phyloP scores from a whole-genome alignment of 2,329 filamentous ascomycete genomes.

The Phialophora macrospora region DNA sequence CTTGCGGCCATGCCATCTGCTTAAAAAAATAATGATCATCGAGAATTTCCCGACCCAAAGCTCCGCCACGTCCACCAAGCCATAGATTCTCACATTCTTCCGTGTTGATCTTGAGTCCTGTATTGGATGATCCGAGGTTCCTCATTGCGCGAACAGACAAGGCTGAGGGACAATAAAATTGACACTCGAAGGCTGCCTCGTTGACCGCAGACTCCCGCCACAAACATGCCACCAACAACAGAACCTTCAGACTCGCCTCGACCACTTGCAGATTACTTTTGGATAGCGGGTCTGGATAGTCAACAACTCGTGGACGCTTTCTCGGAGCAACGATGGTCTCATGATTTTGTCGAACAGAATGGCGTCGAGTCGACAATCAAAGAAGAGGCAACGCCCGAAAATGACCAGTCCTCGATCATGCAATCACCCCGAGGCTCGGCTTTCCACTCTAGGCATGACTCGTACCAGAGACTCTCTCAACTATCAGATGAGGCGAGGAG shows the following conservation, averaged over 20 bases:
- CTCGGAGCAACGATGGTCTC: conserved; percentile 32
- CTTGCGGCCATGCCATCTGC: neutral
- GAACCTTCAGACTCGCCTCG: conserved; percentile 46
- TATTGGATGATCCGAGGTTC: neutral
- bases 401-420: conserved; percentile 47
- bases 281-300: conserved; percentile 61
- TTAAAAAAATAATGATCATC: neutral
- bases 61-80: conserved; percentile 6
- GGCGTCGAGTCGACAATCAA: conserved; percentile 56
- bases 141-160: neutral
- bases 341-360: conserved; percentile 47
- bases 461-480: conserved; percentile 47
- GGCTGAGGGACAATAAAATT: neutral
- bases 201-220: neutral
- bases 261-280: conserved; percentile 70
- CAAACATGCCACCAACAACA: conserved; percentile 21
- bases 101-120: neutral
- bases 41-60: neutral
- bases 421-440: conserved; percentile 51
- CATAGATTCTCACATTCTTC: conserved; percentile 2
- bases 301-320: conserved; percentile 53
- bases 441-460: conserved; percentile 45
- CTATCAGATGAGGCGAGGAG: conserved; percentile 47
- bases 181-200: neutral
- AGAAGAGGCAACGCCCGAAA: conserved; percentile 63